Base-by-base conservation (phyloP, 148 eudicot genomes). In the Oxyria digyna region DNA sequence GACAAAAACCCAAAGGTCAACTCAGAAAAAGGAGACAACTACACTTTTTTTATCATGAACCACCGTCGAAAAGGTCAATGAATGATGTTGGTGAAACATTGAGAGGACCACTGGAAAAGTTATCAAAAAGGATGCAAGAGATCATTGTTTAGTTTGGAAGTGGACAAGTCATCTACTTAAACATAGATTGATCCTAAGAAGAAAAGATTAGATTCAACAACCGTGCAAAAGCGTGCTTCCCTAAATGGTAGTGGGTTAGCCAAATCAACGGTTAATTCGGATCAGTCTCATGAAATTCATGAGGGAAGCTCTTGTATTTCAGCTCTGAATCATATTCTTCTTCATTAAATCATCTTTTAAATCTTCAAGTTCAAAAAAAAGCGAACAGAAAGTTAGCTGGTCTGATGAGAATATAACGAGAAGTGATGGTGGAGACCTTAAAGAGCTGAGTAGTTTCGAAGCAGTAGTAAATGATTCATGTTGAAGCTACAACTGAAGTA, bases 311-410 rank as follows among this genome's bases (percentile, higher is more conserved):
- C 71, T 62, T 76, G 31, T 17, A 42, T 70, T 59, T 42, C 48
- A 55, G 9, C 31, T 54, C 23, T 45, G 69, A 38, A 38, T 38
- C 41, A 49, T 35, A 69, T 71, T 48, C 70, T 46, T 6, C 65
- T 54, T 6, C 65, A 27, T 71, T 29, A 50, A 67, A 71, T 74
- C 91, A 71, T 81, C 96, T 70, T 79, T 89, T 42, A 93, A 81
- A 78, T 74, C 83, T 66, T 77, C 80, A 24, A 78, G 74, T 74
- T 62, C 73, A 26, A 87, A 71, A 75, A 89, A 76, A 74, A 64
- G 12, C 48, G 72, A 72, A n/a, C 84, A 86, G 42, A 84, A 88
- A 75, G 96, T 94, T 71, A 70, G 93, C 42, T 90, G 99, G 99
- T 93, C 96, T 40, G 96, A 94, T 81, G 83, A 88, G 46, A 79